phyloP scores from a whole-genome alignment of 805 yeast species.

The Saccharomycopsis guyanensis region DNA sequence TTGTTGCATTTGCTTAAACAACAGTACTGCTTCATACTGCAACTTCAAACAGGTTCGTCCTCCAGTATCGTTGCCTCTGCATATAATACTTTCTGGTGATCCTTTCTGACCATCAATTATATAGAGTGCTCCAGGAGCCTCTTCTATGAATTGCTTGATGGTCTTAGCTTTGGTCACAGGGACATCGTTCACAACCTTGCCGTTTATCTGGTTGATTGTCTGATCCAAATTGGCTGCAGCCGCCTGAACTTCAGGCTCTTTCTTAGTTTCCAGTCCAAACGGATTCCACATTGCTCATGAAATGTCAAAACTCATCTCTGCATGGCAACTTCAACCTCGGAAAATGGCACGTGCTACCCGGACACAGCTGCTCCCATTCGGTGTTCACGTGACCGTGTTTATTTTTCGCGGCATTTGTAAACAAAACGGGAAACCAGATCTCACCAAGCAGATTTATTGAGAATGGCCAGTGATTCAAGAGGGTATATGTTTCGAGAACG shows the following conservation, averaged over 20 bases:
- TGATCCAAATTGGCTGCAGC: constrained; percentile 1
- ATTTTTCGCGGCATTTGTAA: background rate
- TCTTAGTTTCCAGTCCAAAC: background rate
- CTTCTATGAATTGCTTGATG: constrained; percentile 15
- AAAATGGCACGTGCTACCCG: too few species aligned
- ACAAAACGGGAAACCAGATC: too few species aligned
- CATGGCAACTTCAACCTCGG: too few species aligned
- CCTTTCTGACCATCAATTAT: constrained; percentile 21
- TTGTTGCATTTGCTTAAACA: constrained; percentile 20
- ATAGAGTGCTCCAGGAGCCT: constrained; percentile 15
- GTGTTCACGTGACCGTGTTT: background rate
- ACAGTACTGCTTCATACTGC: constrained; percentile 18
- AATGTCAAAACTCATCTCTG: too few species aligned
- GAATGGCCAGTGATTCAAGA: background rate
- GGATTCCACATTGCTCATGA: constrained; percentile 17
- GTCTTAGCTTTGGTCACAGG: constrained; percentile 7
- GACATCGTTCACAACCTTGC: constrained; percentile 8
- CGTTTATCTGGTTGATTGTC: constrained; percentile 14
- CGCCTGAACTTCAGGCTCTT: background rate
- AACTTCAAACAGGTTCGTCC: constrained; percentile 18
- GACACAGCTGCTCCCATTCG: too few species aligned
- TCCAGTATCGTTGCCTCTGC: constrained; percentile 12
- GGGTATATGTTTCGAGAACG: background rate
- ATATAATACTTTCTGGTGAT: constrained; percentile 14
- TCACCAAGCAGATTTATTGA: background rate